A percentile compares a stretch with the other conserved stretches of the same genome.
Evolutionary conservation across 805 yeast genomes (phyloP).

Genomic region (Yarrowia sp.): DNA sequence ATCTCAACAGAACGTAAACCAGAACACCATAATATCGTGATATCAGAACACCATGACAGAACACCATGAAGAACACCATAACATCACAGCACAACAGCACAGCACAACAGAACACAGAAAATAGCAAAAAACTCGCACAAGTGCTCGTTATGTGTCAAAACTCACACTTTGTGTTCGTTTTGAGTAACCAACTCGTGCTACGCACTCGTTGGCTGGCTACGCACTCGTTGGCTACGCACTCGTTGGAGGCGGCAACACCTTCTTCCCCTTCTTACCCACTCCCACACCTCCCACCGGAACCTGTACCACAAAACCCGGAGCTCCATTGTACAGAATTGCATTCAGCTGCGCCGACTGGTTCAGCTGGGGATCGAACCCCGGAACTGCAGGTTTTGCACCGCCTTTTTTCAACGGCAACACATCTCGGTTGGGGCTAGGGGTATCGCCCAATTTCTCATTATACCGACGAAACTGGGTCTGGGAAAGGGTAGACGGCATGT

Average conservation of each 20-base stretch:
- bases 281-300: not conserved
- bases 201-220: no score
- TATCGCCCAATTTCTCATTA: conserved; percentile 8
- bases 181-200: no score
- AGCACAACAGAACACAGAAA: no score
- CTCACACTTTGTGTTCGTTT: no score
- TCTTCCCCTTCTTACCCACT: conserved; percentile 20
- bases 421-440: conserved; percentile 34
- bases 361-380: conserved; percentile 40
- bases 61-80: no score
- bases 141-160: no score
- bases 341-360: conserved; percentile 3
- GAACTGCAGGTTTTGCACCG: conserved; percentile 39
- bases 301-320: conserved; percentile 3
- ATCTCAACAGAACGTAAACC: no score
- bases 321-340: conserved; percentile 14
- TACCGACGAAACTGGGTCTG: conserved; percentile 12
- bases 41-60: no score
- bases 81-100: no score
- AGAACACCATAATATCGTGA: no score
- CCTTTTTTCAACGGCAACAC: conserved; percentile 39
- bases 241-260: conserved; percentile 18
- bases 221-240: no score
- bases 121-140: no score
- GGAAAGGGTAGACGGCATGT: conserved; percentile 29